These are phyloP conservation scores for Geotrichum fermentans DNA, from an alignment of 1,139 yeast species.

Conservation along the genomic window DNA sequence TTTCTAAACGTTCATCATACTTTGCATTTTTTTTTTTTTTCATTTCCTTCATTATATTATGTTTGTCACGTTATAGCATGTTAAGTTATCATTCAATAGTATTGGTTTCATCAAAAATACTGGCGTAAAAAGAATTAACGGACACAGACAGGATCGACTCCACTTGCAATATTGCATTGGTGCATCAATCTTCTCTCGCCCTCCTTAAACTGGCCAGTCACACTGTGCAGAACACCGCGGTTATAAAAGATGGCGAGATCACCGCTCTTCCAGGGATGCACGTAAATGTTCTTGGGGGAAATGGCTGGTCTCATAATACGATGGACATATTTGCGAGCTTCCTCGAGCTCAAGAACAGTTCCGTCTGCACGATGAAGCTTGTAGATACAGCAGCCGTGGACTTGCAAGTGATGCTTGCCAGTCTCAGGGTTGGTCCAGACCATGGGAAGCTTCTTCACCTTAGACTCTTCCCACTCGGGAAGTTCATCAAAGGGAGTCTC, in stretches of 20 bases:
- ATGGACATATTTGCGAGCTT: slow-evolving; percentile 68
- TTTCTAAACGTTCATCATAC: no score
- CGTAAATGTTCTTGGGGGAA: slow-evolving; percentile 63
- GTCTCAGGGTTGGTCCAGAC: slow-evolving; percentile 94
- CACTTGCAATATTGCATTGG: slow-evolving; percentile 87
- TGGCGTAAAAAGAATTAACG: background rate
- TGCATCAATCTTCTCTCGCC: slow-evolving; percentile 84
- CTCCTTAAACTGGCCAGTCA: slow-evolving; percentile 76
- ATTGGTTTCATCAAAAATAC: background rate
- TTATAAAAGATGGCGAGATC: slow-evolving; percentile 81
- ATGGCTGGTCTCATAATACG: slow-evolving; percentile 81
- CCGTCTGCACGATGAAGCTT: slow-evolving; percentile 55
- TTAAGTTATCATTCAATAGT: background rate
- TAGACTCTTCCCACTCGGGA: slow-evolving; percentile 76
- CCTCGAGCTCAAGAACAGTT: slow-evolving; percentile 56
- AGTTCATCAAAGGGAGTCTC: slow-evolving; percentile 61
- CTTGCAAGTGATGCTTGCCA: slow-evolving; percentile 72
- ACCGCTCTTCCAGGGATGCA: slow-evolving; percentile 78
- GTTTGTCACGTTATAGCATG: no score
- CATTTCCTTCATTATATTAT: background rate
- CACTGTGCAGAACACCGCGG: slow-evolving; percentile 87
- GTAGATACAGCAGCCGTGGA: slow-evolving; percentile 80
- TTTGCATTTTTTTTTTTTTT: no score
- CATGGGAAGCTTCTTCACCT: slow-evolving; percentile 71
- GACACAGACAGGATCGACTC: slow-evolving; percentile 51